Conservation (phyloP, 2,329 filamentous ascomycete species). For the Pezicula neosporulosa region DNA sequence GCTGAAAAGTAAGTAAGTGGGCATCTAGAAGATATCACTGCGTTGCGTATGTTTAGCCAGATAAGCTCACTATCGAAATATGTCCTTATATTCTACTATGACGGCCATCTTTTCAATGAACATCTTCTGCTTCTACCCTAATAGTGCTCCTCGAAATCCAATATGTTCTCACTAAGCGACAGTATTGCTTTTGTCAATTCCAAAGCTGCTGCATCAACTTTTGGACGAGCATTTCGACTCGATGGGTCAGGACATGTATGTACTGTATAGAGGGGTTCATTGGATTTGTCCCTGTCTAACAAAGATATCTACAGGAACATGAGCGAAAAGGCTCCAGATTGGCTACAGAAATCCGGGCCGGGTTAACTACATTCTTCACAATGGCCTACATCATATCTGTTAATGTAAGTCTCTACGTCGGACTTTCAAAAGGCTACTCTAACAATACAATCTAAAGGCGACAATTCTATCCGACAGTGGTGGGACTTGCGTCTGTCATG, state of each 20-base stretch:
- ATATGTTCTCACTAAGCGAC: no score
- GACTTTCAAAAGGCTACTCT: no score
- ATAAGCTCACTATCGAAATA: no score
- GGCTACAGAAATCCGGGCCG: conserved; percentile 74
- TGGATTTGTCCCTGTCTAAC: no score
- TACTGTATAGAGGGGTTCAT: conserved; percentile 22
- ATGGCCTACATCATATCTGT: conserved; percentile 86
- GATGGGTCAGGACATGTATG: conserved; percentile 66
- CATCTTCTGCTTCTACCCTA: no score
- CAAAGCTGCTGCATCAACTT: conserved; percentile 36
- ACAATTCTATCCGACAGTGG: conserved; percentile 72
- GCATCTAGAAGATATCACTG: no score
- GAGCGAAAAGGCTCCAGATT: conserved; percentile 68
- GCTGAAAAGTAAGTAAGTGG: no score
- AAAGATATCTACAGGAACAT: conserved; percentile 45
- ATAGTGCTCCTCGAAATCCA: no score
- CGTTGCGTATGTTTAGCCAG: no score
- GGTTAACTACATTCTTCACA: conserved; percentile 74
- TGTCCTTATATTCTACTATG: no score
- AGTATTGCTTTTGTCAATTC: conserved; percentile 13
- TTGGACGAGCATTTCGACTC: conserved; percentile 63
- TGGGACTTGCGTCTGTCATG: conserved; percentile 65
- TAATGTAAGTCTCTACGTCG: conserved; percentile 41
- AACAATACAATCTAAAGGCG: conserved; percentile 45
- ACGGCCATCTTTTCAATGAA: no score